Evolutionary conservation across 73 alveolate genomes (phyloP).

Genomic region (Loxodes magnus): DNA sequence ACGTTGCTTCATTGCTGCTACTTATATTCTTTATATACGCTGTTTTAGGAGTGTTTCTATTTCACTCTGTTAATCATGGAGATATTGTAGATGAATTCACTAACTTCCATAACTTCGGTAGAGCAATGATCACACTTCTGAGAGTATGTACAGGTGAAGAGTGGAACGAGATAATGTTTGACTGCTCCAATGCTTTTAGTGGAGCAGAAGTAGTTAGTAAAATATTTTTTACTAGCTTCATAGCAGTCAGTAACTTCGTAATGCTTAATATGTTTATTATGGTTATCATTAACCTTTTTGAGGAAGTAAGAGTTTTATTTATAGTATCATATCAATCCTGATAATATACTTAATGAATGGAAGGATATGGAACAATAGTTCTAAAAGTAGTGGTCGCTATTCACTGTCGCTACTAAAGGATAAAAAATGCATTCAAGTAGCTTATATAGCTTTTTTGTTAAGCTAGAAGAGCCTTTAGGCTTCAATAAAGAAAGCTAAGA

Average conservation of each 20-base stretch:
- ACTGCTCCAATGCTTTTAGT: conserved; percentile 15
- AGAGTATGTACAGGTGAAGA: conserved; percentile 81
- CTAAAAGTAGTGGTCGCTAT: conserved; percentile 23
- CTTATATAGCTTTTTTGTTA: conserved; percentile 7
- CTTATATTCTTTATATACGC: conserved; percentile 72
- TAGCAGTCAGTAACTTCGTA: conserved; percentile 24
- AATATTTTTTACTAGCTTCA: conserved; percentile 29
- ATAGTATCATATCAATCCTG: conserved; percentile 35
- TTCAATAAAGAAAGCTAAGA: not conserved
- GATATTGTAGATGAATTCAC: conserved; percentile 41
- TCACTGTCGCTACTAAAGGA: conserved; percentile 14
- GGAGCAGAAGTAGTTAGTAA: conserved; percentile 17
- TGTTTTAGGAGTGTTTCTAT: conserved; percentile 79
- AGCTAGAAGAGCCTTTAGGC: conserved; percentile 16
- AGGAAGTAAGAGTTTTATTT: too few species aligned
- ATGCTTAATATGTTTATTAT: conserved; percentile 52
- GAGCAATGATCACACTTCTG: conserved; percentile 52
- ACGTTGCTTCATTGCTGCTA: conserved; percentile 69
- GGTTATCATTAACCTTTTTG: conserved; percentile 46
- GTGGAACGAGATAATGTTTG: conserved; percentile 64
- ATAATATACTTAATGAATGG: conserved; percentile 34
- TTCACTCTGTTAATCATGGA: conserved; percentile 38
- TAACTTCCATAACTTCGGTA: conserved; percentile 60
- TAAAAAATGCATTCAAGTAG: conserved; percentile 5
- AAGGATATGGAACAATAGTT: conserved; percentile 20